Conservation (phyloP, 768 basidiomycete genomes). For the Amylocystis lapponica region DNA sequence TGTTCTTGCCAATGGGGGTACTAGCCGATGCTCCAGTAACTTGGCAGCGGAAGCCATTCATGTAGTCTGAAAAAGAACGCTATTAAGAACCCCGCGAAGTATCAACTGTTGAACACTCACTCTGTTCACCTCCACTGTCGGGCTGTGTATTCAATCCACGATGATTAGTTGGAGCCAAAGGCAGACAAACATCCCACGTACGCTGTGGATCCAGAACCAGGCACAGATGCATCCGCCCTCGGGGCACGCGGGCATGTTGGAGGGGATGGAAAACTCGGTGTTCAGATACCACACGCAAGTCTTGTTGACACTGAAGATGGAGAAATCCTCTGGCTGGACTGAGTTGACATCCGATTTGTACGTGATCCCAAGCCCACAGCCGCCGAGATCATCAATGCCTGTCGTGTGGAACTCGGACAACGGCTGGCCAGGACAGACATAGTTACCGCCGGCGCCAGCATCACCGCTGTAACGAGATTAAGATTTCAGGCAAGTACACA, state of each 20-base stretch:
- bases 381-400: conserved; percentile 25
- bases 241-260: conserved; percentile 38
- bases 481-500: neutral
- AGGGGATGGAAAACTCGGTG: conserved; percentile 38
- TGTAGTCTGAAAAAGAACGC: conserved; percentile 23
- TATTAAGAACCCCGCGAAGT: neutral
- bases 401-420: conserved; percentile 24
- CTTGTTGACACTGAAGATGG: conserved; percentile 38
- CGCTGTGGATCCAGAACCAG: conserved; percentile 36
- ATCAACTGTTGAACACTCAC: conserved; percentile 17
- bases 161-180: too few relatives aligned
- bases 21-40: conserved; percentile 26
- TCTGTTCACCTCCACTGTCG: conserved; percentile 31
- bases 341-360: conserved; percentile 32
- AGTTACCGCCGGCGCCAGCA: conserved; percentile 13
- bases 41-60: conserved; percentile 37
- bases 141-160: conserved; percentile 7
- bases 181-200: conserved; percentile 7
- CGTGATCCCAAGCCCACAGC: conserved; percentile 39
- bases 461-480: conserved; percentile 17
- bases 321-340: conserved; percentile 37
- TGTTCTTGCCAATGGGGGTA: conserved; percentile 25
- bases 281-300: conserved; percentile 36
- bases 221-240: conserved; percentile 39
- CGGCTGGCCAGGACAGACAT: conserved; percentile 18